Evolutionary conservation across 2,329 filamentous ascomycete species (phyloP), one percentile per base, ranked within the genome.

Genomic region (Plectosphaerella plurivora): DNA sequence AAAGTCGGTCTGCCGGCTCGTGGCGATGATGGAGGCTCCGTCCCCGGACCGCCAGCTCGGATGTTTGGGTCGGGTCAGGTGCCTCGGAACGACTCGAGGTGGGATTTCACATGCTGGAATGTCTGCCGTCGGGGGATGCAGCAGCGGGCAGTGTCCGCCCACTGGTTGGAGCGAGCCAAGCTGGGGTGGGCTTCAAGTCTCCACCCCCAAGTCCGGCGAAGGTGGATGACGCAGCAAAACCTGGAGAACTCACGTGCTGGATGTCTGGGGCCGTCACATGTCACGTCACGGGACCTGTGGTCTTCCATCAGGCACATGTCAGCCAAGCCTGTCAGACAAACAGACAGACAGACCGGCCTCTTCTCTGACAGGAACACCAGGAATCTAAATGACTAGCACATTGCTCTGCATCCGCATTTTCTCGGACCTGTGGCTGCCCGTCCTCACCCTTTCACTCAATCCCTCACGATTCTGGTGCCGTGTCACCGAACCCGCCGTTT

Each of bases 51-150:
- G 39, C 47, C 47, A 49, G 47, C 36, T 49, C 47, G 47, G 47
- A 18, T 41, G 47, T 49, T 49, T 37, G 28, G 37, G 28, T 49
- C 28, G 37, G 22, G 37, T 39, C 41, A 44, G 37, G 20, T 41
- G 47, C 47, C 47, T 49, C 47, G 47, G 47, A 41, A 24, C 33
- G 36, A 14, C 44, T 20, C 22, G 18, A 22, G 35, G 47, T 49
- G 47, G 35, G 47, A 49, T 49, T 49, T 49, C 47, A 49, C 47
- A 49, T 49, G 47, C 47, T 41, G 47, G 47, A 49, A 49, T 49
- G 47, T 22, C 22, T 22, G 35, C 18, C 14, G 36, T 39, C 25
- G 47, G 6, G 5, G 41, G 18, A 9, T 18, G 22, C 5, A 8
- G 41, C 41, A 16, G n/a, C 41, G n/a, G n/a, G n/a, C n/a, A 22